Evolutionary conservation across 2,329 filamentous ascomycete species (phyloP).

Genomic region (Arthrinium puccinioides): DNA sequence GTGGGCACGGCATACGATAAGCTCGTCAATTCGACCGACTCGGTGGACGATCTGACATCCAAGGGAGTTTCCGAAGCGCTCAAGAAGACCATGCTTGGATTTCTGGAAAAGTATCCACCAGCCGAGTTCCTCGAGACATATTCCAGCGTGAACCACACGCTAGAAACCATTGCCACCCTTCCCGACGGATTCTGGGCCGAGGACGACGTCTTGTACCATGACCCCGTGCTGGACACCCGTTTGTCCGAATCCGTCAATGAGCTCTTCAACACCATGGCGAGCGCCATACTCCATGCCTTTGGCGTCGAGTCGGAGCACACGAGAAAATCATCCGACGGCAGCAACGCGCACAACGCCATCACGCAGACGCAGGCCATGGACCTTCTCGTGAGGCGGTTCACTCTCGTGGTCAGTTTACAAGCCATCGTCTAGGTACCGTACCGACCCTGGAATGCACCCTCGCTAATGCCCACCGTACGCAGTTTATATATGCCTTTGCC

Average conservation of each 20-base stretch:
- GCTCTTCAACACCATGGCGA: slow-evolving; percentile 14
- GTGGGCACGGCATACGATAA: slow-evolving; percentile 8
- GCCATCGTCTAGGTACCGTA: too few species aligned
- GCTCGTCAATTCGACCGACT: slow-evolving; percentile 2
- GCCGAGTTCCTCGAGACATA: slow-evolving; percentile 10
- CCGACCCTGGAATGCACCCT: too few species aligned
- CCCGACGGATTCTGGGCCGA: slow-evolving; percentile 14
- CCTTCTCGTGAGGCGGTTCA: slow-evolving; percentile 10
- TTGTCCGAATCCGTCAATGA: slow-evolving; percentile 10
- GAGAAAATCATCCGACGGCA: too few species aligned
- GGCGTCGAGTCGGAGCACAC: slow-evolving; percentile 12
- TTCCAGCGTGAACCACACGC: slow-evolving; percentile 9
- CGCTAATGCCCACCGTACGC: not conserved
- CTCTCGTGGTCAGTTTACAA: slow-evolving; percentile 15
- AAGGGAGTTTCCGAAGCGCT: slow-evolving; percentile 11
- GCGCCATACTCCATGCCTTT: slow-evolving; percentile 17
- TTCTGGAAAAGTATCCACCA: slow-evolving; percentile 23
- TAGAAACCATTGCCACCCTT: slow-evolving; percentile 10
- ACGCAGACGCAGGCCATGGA: slow-evolving; percentile 9
- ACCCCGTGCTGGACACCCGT: not conserved
- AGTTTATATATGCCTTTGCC: slow-evolving; percentile 20
- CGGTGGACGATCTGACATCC: slow-evolving; percentile 6
- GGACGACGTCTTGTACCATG: slow-evolving; percentile 1
- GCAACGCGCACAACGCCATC: slow-evolving; percentile 6
- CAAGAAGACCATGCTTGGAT: slow-evolving; percentile 8